A percentile compares a stretch with the other conserved stretches of the same genome.
phyloP scores from a whole-genome alignment of 1,139 yeast genomes.

The Torulaspora pretoriensis region DNA sequence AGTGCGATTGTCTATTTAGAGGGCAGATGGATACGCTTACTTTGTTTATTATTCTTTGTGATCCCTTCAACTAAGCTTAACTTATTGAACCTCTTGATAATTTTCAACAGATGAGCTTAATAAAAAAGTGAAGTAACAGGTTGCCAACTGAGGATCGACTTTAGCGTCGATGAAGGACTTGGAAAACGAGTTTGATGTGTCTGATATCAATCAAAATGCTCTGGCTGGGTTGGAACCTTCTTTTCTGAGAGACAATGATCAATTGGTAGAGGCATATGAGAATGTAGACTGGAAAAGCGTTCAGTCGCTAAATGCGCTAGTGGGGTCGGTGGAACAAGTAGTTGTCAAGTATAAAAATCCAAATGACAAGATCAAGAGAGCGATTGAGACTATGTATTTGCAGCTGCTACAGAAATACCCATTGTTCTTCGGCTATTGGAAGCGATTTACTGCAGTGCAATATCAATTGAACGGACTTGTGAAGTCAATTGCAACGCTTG shows the following conservation, averaged over 20 bases:
- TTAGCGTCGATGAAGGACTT: background rate
- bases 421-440: conserved; percentile 57
- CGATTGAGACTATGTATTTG: conserved; percentile 38
- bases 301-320: conserved; percentile 27
- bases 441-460: conserved; percentile 49
- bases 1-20: background rate
- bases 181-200: background rate
- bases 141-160: background rate
- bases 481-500: conserved; percentile 46
- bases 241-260: conserved; percentile 37
- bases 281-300: conserved; percentile 30
- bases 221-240: conserved; percentile 25
- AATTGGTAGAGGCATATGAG: conserved; percentile 28
- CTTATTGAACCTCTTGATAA: no score
- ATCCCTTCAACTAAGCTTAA: conserved; percentile 1
- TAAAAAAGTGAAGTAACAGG: background rate
- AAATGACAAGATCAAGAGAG: conserved; percentile 30
- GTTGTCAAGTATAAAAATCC: conserved; percentile 37
- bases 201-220: conserved; percentile 2
- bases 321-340: conserved; percentile 32
- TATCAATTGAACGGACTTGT: conserved; percentile 53
- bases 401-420: conserved; percentile 51
- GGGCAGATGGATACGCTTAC: background rate
- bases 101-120: background rate
- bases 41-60: conserved; percentile 1